phyloP scores from a whole-genome alignment of 2,329 filamentous ascomycete genomes.

The Aspergillus pseudotamarii region DNA sequence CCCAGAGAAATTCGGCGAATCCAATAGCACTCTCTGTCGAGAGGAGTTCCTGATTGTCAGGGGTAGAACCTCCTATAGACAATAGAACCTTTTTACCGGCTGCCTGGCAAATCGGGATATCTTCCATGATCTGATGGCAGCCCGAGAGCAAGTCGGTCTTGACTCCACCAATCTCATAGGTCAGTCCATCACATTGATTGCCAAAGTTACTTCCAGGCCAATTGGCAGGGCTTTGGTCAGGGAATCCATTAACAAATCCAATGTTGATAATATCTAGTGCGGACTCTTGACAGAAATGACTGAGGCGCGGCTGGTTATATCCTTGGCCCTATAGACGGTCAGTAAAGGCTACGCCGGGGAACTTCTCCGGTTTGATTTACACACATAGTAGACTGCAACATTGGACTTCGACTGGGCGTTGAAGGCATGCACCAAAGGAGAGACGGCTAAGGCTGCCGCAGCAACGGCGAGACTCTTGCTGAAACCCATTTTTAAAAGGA shows the following conservation, averaged over 20 bases:
- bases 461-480: slow-evolving; percentile 36
- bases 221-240: slow-evolving; percentile 46
- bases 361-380: slow-evolving; percentile 5
- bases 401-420: slow-evolving; percentile 49
- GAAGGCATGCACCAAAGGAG: slow-evolving; percentile 43
- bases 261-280: slow-evolving; percentile 60
- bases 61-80: slow-evolving; percentile 51
- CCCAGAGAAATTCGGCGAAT: slow-evolving; percentile 55
- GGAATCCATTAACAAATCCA: slow-evolving; percentile 59
- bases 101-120: slow-evolving; percentile 45
- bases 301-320: slow-evolving; percentile 49
- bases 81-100: slow-evolving; percentile 50
- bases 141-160: slow-evolving; percentile 45
- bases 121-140: slow-evolving; percentile 49
- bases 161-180: slow-evolving; percentile 42
- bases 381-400: slow-evolving; percentile 57
- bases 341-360: slow-evolving; percentile 1
- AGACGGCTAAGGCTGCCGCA: slow-evolving; percentile 36
- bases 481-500: slow-evolving; percentile 40
- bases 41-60: slow-evolving; percentile 47
- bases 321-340: slow-evolving; percentile 53
- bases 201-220: slow-evolving; percentile 60
- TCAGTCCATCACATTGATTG: slow-evolving; percentile 53
- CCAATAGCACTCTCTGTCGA: slow-evolving; percentile 42
- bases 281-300: slow-evolving; percentile 55